A percentile compares a stretch with the other conserved stretches of the same genome.
phyloP scores from a whole-genome alignment of 192 early-diverging fungal species.

The Rhizoclosmatium sp. region DNA sequence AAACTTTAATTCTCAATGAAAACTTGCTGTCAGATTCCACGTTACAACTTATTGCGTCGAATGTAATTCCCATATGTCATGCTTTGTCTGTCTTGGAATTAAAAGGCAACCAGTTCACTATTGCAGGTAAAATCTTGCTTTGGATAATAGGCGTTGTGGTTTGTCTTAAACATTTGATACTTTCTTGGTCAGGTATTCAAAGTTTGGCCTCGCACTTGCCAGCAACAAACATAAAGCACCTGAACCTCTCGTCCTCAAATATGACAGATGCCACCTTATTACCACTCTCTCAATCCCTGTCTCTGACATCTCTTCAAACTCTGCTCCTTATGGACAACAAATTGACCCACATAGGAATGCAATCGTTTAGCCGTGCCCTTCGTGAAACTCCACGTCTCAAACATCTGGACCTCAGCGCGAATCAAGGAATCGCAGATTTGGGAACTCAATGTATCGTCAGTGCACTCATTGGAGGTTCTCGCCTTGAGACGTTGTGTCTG shows the following conservation, averaged over 20 bases:
- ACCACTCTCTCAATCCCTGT: background rate
- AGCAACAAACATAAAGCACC: conserved; percentile 12
- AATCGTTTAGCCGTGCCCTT: background rate
- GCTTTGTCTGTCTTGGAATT: conserved; percentile 3
- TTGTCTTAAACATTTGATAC: background rate
- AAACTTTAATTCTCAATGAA: background rate
- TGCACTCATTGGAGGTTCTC: background rate
- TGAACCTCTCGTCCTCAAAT: conserved; percentile 14
- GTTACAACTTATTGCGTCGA: background rate
- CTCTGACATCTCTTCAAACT: conserved; percentile 3
- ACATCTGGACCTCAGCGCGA: conserved; percentile 5
- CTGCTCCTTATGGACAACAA: conserved; percentile 20
- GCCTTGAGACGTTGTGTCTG: background rate
- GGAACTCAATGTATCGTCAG: background rate
- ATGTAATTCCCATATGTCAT: conserved; percentile 11
- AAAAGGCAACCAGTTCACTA: conserved; percentile 30
- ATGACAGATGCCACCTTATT: background rate
- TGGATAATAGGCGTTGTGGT: background rate
- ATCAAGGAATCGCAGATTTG: conserved; percentile 7
- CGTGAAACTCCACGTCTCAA: background rate
- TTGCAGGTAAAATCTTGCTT: background rate
- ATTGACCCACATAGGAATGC: conserved; percentile 16
- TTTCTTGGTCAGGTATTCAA: background rate
- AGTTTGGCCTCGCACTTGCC: conserved; percentile 1
- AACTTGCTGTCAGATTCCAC: conserved; percentile 19